Evolutionary conservation across 805 yeast species (phyloP).

Genomic region (Candida piceae): DNA sequence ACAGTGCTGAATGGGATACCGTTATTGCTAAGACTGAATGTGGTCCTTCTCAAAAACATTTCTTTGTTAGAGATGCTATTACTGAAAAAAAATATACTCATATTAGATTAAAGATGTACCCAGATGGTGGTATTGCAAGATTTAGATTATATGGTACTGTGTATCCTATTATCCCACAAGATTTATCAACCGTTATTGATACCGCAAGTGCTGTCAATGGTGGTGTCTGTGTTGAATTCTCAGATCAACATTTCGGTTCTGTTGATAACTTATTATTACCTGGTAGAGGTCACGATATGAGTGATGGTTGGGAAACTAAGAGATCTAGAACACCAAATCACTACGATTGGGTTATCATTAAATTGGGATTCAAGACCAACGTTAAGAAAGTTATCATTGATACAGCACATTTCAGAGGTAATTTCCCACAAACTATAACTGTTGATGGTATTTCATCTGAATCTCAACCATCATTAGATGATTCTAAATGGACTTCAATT

Average conservation of each 20-base stretch:
- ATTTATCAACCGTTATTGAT: constrained; percentile 47
- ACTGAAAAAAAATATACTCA: constrained; percentile 71
- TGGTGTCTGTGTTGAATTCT: constrained; percentile 76
- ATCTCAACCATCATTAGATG: constrained; percentile 5
- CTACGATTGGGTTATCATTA: constrained; percentile 85
- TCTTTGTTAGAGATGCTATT: constrained; percentile 56
- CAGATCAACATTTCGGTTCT: constrained; percentile 93
- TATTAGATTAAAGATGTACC: constrained; percentile 84
- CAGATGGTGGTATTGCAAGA: constrained; percentile 97
- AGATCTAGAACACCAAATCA: constrained; percentile 83
- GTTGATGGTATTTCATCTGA: constrained; percentile 52
- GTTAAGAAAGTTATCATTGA: constrained; percentile 66
- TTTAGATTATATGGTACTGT: constrained; percentile 87
- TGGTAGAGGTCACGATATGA: constrained; percentile 94
- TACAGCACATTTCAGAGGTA: constrained; percentile 93
- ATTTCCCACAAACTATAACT: constrained; percentile 78
- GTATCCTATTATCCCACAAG: constrained; percentile 58
- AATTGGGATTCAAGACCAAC: constrained; percentile 62
- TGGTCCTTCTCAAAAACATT: constrained; percentile 86
- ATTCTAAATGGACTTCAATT: constrained; percentile 51
- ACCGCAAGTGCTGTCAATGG: constrained; percentile 81
- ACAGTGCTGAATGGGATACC: constrained; percentile 56
- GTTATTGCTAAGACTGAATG: constrained; percentile 71
- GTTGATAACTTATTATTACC: constrained; percentile 87
- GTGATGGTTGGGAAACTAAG: constrained; percentile 97